Evolutionary conservation across 805 yeast genomes (phyloP).

Genomic region (Lipomyces yamanashiensis): DNA sequence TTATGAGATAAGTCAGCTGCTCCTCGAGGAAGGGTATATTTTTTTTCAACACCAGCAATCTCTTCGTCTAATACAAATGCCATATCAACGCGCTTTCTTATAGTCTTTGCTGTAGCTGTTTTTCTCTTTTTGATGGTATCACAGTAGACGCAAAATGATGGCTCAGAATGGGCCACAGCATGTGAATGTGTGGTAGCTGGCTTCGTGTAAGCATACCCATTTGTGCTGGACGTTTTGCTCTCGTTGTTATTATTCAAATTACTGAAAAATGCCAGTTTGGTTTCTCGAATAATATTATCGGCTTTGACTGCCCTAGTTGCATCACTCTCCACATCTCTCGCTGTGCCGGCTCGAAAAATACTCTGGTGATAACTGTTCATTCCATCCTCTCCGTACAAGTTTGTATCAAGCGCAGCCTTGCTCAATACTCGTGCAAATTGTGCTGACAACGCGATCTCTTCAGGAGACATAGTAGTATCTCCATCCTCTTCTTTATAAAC

Average conservation of each 20-base stretch:
- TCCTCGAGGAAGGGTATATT: not conserved
- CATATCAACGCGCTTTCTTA: not conserved
- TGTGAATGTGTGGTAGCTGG: not conserved
- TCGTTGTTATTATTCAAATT: not conserved
- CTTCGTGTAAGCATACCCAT: not conserved
- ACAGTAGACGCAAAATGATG: not conserved
- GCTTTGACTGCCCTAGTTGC: not conserved
- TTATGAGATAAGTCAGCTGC: not conserved
- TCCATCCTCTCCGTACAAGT: not conserved
- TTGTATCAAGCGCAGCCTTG: not conserved
- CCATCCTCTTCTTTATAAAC: not conserved
- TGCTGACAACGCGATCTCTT: not conserved
- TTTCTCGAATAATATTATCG: not conserved
- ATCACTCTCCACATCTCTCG: not conserved
- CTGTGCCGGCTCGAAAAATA: not conserved
- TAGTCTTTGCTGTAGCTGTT: not conserved
- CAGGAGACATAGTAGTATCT: not conserved
- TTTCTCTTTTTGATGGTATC: not conserved
- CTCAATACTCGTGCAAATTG: conserved; percentile 2
- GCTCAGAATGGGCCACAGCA: not conserved
- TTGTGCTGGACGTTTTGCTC: too few relatives aligned
- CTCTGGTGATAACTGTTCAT: not conserved
- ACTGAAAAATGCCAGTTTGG: not conserved
- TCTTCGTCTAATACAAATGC: not conserved
- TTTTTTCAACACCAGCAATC: not conserved